Base-by-base conservation (phyloP, 2,329 filamentous ascomycete genomes). In the Elsinoe australis region DNA sequence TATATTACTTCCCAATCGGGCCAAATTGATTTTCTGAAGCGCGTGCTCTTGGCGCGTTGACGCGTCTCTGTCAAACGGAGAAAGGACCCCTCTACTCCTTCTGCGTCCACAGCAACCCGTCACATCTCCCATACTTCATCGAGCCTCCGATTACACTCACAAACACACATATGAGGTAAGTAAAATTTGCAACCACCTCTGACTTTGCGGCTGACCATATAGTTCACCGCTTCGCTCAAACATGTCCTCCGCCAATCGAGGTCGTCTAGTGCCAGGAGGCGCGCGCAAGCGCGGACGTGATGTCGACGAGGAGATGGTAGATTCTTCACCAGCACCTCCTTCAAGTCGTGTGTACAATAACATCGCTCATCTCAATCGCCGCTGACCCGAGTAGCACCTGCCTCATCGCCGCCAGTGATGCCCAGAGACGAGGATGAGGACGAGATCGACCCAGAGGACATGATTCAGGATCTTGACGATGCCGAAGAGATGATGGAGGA, bases 201-300 rank as follows among this genome's bases (percentile, higher is more conserved):
- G 9, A 12, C 17, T 9, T 17, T 18, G 18, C 3, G 14, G 19
- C 18, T 45, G 22, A 45, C 24, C n/a, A n/a, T 17, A 5, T 17
- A 94, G 86, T 73, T 94, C 87, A 65, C 88, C 89, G 64, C 75
- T 94, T 52, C 82, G 83, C 66, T 76, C 81, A 58, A 87, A 82
- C 68, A 83, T 85, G 73, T 80, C 83, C 52, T 89, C 88, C 55
- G 87, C 82, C 59, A 95, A 94, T 68, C 80, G 87, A 57, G 86
- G 87, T 47, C 64, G 75, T 49, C 67, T 68, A 14, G 69, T 68
- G 47, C 58, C 69, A 54, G 74, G 69, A 55, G 68, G 73, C 53
- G 45, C 45, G 19, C 73, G 78, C 52, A 85, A 85, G 66, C 76
- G 82, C 58, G 72, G 74, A 28, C 74, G 81, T 67, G 81, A 83